A percentile compares a stretch with the other conserved stretches of the same genome.
Conservation (phyloP, 208 protist genomes). For the Angomonas ambiguus region DNA sequence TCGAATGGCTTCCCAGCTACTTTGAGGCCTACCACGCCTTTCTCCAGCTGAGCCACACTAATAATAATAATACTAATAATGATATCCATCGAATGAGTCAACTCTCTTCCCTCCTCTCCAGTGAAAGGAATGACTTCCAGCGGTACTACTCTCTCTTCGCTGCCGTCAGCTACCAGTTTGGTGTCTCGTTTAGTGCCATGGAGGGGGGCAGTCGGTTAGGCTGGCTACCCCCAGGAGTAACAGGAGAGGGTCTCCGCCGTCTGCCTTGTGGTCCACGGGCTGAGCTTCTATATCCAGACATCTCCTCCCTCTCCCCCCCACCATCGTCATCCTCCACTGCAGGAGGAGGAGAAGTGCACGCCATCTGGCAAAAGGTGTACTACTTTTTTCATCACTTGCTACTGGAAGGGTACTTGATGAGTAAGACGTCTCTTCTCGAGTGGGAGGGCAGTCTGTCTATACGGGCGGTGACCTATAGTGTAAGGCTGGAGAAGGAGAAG, state of each 20-base stretch:
- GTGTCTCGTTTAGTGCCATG: background rate
- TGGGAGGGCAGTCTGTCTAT: background rate
- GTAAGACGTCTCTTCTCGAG: background rate
- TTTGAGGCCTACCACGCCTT: slow-evolving; percentile 65
- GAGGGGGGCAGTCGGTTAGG: background rate
- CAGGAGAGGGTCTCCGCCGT: slow-evolving; percentile 20
- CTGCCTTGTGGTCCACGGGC: slow-evolving; percentile 22
- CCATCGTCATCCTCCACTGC: too few species aligned
- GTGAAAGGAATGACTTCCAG: background rate
- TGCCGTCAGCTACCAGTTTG: background rate
- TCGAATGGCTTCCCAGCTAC: slow-evolving; percentile 64
- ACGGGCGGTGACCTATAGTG: background rate
- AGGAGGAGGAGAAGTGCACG: too few species aligned
- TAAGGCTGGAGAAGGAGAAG: background rate
- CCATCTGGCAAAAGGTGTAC: slow-evolving; percentile 21
- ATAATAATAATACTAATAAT: background rate
- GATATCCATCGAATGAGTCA: background rate
- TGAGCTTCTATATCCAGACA: slow-evolving; percentile 12
- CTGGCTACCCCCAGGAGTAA: slow-evolving; percentile 16
- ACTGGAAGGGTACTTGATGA: background rate
- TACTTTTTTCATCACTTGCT: background rate
- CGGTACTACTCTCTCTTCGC: background rate
- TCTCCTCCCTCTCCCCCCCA: too few species aligned
- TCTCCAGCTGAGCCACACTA: slow-evolving; percentile 30
- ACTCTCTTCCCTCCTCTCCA: background rate